Percentiles rank a stretch among this genome's conserved stretches.
These are phyloP conservation scores for Helotiales sp. DNA, from an alignment of 2,329 filamentous ascomycete genomes.

Conservation along the genomic window DNA sequence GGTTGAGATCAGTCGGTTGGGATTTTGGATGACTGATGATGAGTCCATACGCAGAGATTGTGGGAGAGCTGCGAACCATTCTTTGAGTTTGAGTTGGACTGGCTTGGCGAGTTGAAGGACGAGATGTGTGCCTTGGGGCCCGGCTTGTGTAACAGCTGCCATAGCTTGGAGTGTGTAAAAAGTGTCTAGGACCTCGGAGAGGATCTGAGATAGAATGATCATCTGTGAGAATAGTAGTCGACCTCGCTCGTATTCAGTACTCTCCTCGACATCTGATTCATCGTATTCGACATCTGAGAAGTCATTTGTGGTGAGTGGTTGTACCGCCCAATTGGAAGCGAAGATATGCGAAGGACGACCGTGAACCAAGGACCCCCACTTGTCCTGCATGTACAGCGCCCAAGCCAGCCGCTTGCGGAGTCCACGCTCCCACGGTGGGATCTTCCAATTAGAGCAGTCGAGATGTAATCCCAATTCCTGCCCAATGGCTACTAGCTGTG, in stretches of 20 bases:
- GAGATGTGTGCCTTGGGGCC: constrained; percentile 68
- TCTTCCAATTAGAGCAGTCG: constrained; percentile 84
- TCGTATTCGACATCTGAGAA: constrained; percentile 73
- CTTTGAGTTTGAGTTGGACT: constrained; percentile 78
- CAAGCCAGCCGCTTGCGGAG: constrained; percentile 83
- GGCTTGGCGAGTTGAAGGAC: constrained; percentile 77
- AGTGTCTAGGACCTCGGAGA: constrained; percentile 78
- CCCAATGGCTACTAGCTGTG: constrained; percentile 81
- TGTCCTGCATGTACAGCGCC: constrained; percentile 94
- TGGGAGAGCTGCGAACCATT: constrained; percentile 75
- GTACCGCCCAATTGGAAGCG: constrained; percentile 74
- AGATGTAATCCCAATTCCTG: constrained; percentile 89
- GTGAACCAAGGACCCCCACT: constrained; percentile 84
- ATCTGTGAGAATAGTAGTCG: constrained; percentile 73
- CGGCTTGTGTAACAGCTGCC: constrained; percentile 65
- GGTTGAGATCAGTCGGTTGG: constrained; percentile 54
- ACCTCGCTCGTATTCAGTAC: constrained; percentile 63
- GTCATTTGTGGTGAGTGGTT: constrained; percentile 62
- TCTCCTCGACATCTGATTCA: constrained; percentile 60
- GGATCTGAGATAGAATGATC: constrained; percentile 72
- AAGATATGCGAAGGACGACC: constrained; percentile 79
- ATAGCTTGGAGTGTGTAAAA: constrained; percentile 82
- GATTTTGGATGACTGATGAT: constrained; percentile 42
- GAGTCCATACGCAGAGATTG: constrained; percentile 65
- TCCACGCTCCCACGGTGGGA: constrained; percentile 84